Evolutionary conservation across 108 stramenopile species (phyloP), one percentile per base, ranked within the genome.

Genomic region (Skeletonema potamos): DNA sequence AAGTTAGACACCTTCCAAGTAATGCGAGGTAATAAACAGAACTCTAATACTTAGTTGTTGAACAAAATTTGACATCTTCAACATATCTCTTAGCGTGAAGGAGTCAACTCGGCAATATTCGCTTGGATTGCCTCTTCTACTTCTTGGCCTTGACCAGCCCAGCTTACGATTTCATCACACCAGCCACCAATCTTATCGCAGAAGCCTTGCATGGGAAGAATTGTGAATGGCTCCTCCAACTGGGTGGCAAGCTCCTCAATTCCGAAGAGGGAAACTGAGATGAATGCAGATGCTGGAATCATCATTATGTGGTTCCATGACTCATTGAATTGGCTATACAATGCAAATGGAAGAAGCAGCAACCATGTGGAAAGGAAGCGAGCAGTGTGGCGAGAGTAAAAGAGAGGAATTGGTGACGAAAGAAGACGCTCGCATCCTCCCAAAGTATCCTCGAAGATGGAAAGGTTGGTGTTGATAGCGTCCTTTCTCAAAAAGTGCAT

Each of bases 181-280:
- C 82, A 82, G 8, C 15, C 22, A 6, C 54, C 59, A 68, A 87
- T 87, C 61, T 84, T 84, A 75, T 88, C 87, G 34, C 87, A 85
- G 67, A 85, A 88, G 12, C 72, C 79, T 44, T 85, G 87, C 84
- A 88, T 85, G 51, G 91, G 91, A 11, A 91, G 67, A 32, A 91
- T 82, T 15, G 85, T 88, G 58, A 91, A 91, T 20, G 89, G 89
- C 39, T 91, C 89, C 74, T 91, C 89, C 39, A 91, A 51, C 59
- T 90, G 89, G n/a, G 85, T 86, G 8, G 72, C 86, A 44, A 89
- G 62, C 73, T 88, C 87, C 63, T 90, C 89, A 46, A 90, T 90
- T 68, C 89, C 89, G 60, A 90, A 87, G 15, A 90, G 62, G 34
- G 82, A 81, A 3, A 78, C 44, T 27, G 83, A 79, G 30, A 87